Evolutionary conservation across 2,329 filamentous ascomycete genomes (phyloP), one percentile per base, ranked within the genome.

Genomic region (Aspergillus calidoustus): DNA sequence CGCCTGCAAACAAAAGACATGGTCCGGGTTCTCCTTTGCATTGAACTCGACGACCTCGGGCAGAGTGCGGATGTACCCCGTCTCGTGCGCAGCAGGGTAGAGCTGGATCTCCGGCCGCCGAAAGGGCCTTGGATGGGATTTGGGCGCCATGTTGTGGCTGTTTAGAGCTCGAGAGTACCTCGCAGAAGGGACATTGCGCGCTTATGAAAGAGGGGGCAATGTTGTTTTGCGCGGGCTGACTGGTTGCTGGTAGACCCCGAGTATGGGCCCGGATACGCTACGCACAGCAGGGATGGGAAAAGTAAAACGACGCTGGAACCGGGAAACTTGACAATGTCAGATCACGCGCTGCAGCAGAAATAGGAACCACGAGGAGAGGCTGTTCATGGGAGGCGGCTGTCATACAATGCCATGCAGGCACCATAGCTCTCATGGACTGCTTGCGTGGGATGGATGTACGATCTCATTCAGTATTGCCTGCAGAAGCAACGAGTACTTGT

Each of bases 1-100:
- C 30, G 57, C 51, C 15, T 55, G 57, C 8, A 60, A 22, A 31
- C 51, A 50, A 23, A 60, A 60, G 7, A 50, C 13, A 30, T 60
- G 51, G 9, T 43, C n/a, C 3, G 57, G 51, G 25, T 55, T 60
- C 15, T 17, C 7, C 19, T 44, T 4, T 34, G 57, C 57, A 30
- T 55, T 54, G 49, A 54, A 57, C 25, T 57, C 48, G 22, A 57
- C 49, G 4, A 61, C 19, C 25, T 61, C 59, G 7, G 43, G 54
- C 22, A 61, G 38, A 17, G 56, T 52, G 15, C 54, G 54, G 7
- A 56, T 34, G 30, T 31, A 34, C 4, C 15, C 54, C 15, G 17
- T 19, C 28, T 56, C 54, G 9, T 49, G 9, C 3, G 44, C 17
- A 8, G 30, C 9, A 49, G 54, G 43, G 48, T 49, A 56, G n/a